Conservation (phyloP, 2,329 filamentous ascomycete species). For the Colletotrichum gigasporum region DNA sequence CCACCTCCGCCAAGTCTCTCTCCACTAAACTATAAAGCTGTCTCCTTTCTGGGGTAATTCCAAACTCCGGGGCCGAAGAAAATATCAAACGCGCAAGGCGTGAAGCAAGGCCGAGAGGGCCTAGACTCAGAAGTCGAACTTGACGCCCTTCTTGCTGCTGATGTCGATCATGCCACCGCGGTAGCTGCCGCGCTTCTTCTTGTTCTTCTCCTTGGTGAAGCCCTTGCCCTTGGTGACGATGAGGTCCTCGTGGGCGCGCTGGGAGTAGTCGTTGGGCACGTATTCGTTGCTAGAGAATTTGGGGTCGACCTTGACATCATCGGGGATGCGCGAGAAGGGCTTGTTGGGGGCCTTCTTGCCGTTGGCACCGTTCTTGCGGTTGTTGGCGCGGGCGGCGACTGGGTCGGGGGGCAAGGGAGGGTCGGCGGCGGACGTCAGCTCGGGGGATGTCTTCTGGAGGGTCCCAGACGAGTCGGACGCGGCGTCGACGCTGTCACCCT, state of each 20-base stretch:
- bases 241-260: slow-evolving; percentile 86
- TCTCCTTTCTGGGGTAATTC: background rate
- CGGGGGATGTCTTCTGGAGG: slow-evolving; percentile 62
- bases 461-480: slow-evolving; percentile 55
- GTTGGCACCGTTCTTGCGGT: slow-evolving; percentile 50
- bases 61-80: slow-evolving; percentile 22
- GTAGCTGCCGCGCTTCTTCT: slow-evolving; percentile 93
- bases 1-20: background rate
- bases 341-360: slow-evolving; percentile 63
- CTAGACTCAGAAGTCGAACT: slow-evolving; percentile 82
- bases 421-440: slow-evolving; percentile 49
- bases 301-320: slow-evolving; percentile 73
- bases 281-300: slow-evolving; percentile 83
- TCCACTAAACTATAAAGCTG: background rate
- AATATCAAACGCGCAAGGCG: background rate
- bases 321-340: slow-evolving; percentile 82
- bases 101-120: background rate
- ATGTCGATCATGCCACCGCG: slow-evolving; percentile 90
- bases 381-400: slow-evolving; percentile 45
- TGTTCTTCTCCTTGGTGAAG: slow-evolving; percentile 99
- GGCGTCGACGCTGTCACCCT: slow-evolving; percentile 44
- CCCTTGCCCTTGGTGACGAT: slow-evolving; percentile 94
- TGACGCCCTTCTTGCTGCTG: slow-evolving; percentile 82
- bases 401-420: slow-evolving; percentile 65
- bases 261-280: slow-evolving; percentile 85